Base-by-base conservation (phyloP, 768 basidiomycete species). In the Hypholoma sublateritium region DNA sequence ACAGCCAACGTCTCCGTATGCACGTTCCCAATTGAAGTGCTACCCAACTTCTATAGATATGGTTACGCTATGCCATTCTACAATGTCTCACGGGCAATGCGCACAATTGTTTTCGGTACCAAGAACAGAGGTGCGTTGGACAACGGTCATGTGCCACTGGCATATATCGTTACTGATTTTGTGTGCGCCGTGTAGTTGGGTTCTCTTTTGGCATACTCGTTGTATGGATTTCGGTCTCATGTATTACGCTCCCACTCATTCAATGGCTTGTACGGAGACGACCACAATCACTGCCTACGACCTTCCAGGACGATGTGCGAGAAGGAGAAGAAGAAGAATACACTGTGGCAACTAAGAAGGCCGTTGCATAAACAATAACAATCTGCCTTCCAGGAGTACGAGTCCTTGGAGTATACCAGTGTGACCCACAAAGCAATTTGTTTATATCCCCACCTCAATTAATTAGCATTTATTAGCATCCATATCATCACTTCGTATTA, bases 31-130 rank as follows among this genome's bases (percentile, higher is more conserved):
- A 72, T 84, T 39, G 75, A 79, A 54, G 67, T 81, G 4, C 71
- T 85, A 19, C 83, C 84, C 0, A 62, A 57, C 36, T 56, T 86
- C 53, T 86, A 76, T 70, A 77, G 75, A 43, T 86, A 87, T 57
- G 87, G 85, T 4, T 84, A 81, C 62, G 86, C 81, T 2, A 76
- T 74, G 65, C 87, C 87, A 1, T 86, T 88, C 61, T 87, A 84
- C 63, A 86, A 87, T 59, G 75, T 87, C 22, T 78, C 82, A 16
- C 67, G 73, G 19, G 78, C 84, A 4, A 77, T 80, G 34, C 76
- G 87, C 14, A 72, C 80, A 14, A 71, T 89, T 58, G 60, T 88
- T 25, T 88, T 89, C 62, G 68, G 77, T 32, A 86, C 84, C 0
- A 81, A 80, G 64, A 84, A 86, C 59, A 62, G 74, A 45, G 62